phyloP scores from a whole-genome alignment of 148 eudicot genomes.

The Talinum fruticosum region DNA sequence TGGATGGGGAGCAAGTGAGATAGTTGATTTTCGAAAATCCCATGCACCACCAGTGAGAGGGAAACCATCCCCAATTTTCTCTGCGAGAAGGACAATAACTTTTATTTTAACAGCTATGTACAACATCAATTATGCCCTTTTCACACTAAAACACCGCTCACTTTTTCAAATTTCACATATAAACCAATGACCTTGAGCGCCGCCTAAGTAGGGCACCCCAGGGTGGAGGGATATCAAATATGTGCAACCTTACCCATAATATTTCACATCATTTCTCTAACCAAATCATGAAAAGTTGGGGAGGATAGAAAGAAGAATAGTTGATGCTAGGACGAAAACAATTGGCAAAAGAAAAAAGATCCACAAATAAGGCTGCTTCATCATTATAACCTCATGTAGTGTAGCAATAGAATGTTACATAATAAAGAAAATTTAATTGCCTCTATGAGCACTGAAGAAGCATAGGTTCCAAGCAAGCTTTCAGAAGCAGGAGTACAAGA shows the following conservation, averaged over 20 bases:
- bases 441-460: not conserved
- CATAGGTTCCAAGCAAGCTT: not conserved
- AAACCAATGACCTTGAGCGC: too few species aligned
- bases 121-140: not conserved
- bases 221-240: too few species aligned
- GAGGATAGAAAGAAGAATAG: too few species aligned
- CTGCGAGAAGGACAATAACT: slow-evolving; percentile 14
- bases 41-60: slow-evolving; percentile 67
- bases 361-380: not conserved
- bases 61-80: slow-evolving; percentile 26
- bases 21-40: slow-evolving; percentile 59
- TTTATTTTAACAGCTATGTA: not conserved
- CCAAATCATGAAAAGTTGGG: too few species aligned
- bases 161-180: too few species aligned
- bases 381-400: not conserved
- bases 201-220: too few species aligned
- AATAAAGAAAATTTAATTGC: not conserved
- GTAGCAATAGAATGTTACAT: not conserved
- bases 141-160: too few species aligned
- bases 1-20: slow-evolving; percentile 43
- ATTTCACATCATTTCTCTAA: too few species aligned
- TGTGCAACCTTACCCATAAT: too few species aligned
- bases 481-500: not conserved
- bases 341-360: not conserved
- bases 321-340: too few species aligned